Base-by-base conservation (phyloP, 441 rosid genomes). In the Populus trichocarpa region DNA sequence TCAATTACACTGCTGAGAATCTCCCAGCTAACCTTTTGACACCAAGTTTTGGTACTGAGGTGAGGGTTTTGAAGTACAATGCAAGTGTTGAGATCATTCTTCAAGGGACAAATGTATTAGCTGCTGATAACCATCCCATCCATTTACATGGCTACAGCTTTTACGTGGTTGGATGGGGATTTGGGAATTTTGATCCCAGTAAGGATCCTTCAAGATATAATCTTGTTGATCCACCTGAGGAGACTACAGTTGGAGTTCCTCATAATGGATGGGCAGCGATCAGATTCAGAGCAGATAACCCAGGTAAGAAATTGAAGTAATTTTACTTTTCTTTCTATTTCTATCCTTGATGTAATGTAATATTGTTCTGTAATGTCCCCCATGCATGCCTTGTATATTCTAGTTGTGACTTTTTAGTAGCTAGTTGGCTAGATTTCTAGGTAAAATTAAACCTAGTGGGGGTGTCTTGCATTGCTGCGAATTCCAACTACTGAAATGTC, bases 61-160 rank as follows among this genome's bases (percentile, higher is more conserved):
- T 78, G 33, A 80, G 80, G 33, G 84, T 80, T 57, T 59, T 88
- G n/a, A 81, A 88, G 16, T 88, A 63, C 2, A 81, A 81, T 3
- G 77, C 82, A 8, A 80, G 83, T 25, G 90, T 85, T 0, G 87
- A 88, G 82, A 67, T 88, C 20, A 76, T 88, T 65, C 50, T 84
- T 28, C 89, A 87, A 57, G 88, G 86, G 69, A 84, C 87, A 2
- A 79, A 82, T 22, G 67, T 85, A 12, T 74, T 83, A 70, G 81
- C 84, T 5, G 76, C 83, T 1, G 90, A 86, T 13, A 79, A 80
- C 28, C 92, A 89, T 25, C 92, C 92, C 57, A 66, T 89, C 5
- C 88, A 85, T 77, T 26, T 83, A n/a, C 88, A 85, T 46, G 88
- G 86, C 30, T 81, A 35, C 5, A 83, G 78, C 74, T 85, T 81